A percentile compares a stretch with the other conserved stretches of the same genome.
Evolutionary conservation across 23 red algal genomes (phyloP).

Genomic region (Cyanidium caldarium): DNA sequence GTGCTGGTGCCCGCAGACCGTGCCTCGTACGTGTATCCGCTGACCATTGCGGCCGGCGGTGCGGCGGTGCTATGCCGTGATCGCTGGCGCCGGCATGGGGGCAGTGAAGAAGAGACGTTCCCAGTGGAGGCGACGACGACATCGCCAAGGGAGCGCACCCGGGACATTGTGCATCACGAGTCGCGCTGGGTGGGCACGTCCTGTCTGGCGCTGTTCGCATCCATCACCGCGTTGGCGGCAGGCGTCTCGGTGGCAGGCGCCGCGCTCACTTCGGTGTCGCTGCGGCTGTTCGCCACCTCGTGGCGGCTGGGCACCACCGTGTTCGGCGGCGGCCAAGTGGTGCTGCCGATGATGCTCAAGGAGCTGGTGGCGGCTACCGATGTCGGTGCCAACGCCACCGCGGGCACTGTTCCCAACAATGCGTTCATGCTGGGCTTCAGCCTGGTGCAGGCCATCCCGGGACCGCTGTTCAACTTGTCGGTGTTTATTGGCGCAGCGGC

Average conservation of each 20-base stretch:
- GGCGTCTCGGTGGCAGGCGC: no score
- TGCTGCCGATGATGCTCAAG: constrained; percentile 43
- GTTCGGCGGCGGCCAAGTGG: constrained; percentile 53
- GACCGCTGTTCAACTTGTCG: constrained; percentile 55
- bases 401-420: constrained; percentile 6
- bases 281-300: constrained; percentile 22
- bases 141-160: no score
- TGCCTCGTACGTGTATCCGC: constrained; percentile 20
- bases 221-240: no score
- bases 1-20: constrained; percentile 16
- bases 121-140: no score
- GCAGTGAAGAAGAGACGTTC: no score
- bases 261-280: no score
- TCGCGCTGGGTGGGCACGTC: no score
- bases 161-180: no score
- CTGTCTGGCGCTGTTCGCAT: no score
- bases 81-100: no score
- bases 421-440: constrained; percentile 43
- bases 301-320: constrained; percentile 43
- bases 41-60: constrained; percentile 16
- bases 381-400: constrained; percentile 16
- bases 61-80: no score
- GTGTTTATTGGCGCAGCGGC: constrained; percentile 38
- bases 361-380: neutral
- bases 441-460: constrained; percentile 24